Evolutionary conservation across 2,329 filamentous ascomycete genomes (phyloP), one percentile per base, ranked within the genome.

Genomic region (Domatiomyces catenatus): DNA sequence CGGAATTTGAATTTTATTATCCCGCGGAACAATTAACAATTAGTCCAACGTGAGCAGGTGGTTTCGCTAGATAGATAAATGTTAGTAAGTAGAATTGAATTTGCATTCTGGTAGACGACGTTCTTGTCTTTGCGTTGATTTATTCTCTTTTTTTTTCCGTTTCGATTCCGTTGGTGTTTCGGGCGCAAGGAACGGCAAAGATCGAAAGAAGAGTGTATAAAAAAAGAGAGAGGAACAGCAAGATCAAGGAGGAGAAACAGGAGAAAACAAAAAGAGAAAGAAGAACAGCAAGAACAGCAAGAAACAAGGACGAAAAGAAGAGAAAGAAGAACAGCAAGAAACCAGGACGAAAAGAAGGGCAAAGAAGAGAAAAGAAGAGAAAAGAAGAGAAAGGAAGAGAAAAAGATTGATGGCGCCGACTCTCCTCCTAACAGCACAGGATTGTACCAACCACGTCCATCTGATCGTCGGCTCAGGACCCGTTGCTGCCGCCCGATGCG

Each of bases 401-500:
- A 39, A 15, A 39, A 4, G 15, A 15, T 39, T 39, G 36, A 57
- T 57, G 55, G 48, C 48, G 46, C 19, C 49, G 18, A 54, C 56
- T 39, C 54, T 56, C 8, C 59, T 72, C 22, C 60, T 72, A 58
- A 62, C 66, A 22, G 67, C 70, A 19, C 59, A 68, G 52, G 63
- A 69, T 55, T 65, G 63, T 17, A 61, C 64, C 39, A 64, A 62
- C 2, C 69, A 72, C 49, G 58, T 61, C 42, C 92, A 98, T 65
- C 74, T 98, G 52, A 79, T 98, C 61, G 68, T 96, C 56, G 92
- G 92, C 52, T 81, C 83, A 32, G 92, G 89, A 61, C 81, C 90
- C 12, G 76, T 98, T 42, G 90, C 92, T n/a, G 83, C 84, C 48
- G 78, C 87, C 28, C 79, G 92, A 59, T 93, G 86, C 69, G 71